Base-by-base conservation (phyloP, 129 eudicot species). In the Ambrosia artemisiifolia region DNA sequence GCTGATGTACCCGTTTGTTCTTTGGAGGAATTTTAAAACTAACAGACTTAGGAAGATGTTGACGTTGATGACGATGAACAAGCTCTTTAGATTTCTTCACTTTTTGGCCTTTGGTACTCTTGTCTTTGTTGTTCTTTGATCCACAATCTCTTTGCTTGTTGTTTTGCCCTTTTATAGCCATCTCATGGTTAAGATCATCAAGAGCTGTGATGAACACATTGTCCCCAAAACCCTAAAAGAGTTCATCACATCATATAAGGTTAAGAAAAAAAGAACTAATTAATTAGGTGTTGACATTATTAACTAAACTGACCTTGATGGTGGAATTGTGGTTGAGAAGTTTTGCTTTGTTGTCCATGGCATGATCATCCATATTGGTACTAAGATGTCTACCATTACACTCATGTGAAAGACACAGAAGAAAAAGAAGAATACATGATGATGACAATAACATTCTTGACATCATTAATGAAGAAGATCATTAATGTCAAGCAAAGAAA, bases 1-100 rank as follows among this genome's bases (percentile, higher is more conserved):
- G 86, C 38, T 79, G 73, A 40, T 87, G 80, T 0, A 42, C 8
- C 54, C 69, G 47, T 13, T 68, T 81, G 57, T 84, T 78, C 65
- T 69, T 80, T 1, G 51, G 77, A n/a, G 87, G 88, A 3, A 86
- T 79, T 19, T 73, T 75, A 85, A 84, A 84, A 5, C 80, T 65
- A 7, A 78, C 79, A 2, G 83, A 67, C 42, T 75, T 43, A 3
- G 72, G 67, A 34, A 53, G 67, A 71, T 49, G 70, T 3, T 70
- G 49, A 67, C 11, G 18, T 11, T 24, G 67, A 53, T 9, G 50
- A 14, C 3, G 30, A 20, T 49, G 80, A 62, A 3, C 32, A 16
- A 6, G 1, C 16, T 74, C 79, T 79, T 53, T 64, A 44, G 9
- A 51, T 65, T 72, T 72, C 64, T 70, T 65, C 51, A 65, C 4